phyloP scores from a whole-genome alignment of 225 moss, liverwort and hornwort genomes.

The Thuidium tamariscinum region DNA sequence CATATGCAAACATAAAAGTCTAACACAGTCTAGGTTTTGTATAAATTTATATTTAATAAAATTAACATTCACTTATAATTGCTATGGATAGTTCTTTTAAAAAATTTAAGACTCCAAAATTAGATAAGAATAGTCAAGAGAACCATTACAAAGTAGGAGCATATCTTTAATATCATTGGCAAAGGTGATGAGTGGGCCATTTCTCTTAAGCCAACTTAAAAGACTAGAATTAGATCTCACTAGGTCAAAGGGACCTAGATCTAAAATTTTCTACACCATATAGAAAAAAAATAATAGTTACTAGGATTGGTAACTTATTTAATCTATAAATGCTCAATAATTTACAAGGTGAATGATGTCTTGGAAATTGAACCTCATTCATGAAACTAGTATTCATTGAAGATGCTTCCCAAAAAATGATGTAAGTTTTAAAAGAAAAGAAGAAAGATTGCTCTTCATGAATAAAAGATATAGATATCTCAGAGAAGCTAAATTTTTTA shows the following conservation, averaged over 20 bases:
- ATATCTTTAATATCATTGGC: background rate
- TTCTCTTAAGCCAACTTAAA: background rate
- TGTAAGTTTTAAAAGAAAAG: background rate
- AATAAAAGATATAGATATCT: background rate
- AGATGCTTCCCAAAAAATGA: background rate
- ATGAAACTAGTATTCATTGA: background rate
- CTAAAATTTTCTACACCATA: background rate
- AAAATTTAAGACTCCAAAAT: too few relatives aligned
- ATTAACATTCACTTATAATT: too few relatives aligned
- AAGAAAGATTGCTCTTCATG: background rate
- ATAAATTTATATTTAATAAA: too few relatives aligned
- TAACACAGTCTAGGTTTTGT: fast-evolving
- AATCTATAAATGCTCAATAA: background rate
- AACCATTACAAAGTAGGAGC: background rate
- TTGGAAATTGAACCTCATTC: background rate
- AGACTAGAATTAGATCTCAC: background rate
- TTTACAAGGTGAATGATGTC: background rate
- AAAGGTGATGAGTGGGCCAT: background rate
- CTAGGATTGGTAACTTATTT: background rate
- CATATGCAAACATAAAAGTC: too few relatives aligned
- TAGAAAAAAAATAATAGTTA: background rate
- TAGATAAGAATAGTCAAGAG: background rate
- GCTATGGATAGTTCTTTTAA: too few relatives aligned
- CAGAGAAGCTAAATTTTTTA: background rate
- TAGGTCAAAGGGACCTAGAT: background rate